Evolutionary conservation across 2,329 filamentous ascomycete genomes (phyloP), one percentile per base, ranked within the genome.

Genomic region (Curvularia sp.): DNA sequence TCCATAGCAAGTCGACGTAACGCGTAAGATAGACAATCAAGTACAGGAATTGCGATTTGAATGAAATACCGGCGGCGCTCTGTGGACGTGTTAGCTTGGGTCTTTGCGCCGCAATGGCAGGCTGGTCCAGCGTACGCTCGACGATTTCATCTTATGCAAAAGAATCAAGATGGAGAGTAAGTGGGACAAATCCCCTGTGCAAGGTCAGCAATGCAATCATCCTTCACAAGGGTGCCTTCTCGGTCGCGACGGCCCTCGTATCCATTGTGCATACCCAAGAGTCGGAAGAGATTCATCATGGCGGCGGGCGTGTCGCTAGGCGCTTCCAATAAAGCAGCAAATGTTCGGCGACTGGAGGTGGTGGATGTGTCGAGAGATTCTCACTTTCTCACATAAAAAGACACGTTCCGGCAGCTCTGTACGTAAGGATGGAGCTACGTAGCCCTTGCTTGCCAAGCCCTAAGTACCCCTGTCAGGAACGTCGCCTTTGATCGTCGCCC

Each of bases 31-130:
- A 99, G 71, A 99, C 95, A 43, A 97, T 82, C 68, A 98, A 83
- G 80, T 99, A 99, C 56, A 99, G 86, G 49, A 89, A 92, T 84
- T 99, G 95, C 61, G 94, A 97, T 79, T 99, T 99, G 86, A 99
- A 98, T 15, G 95, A 99, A 79, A 99, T 94, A 70, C 95, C 95
- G 41, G 94, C 89, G 78, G 93, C 97, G 83, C 93, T 97, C 94
- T 97, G 57, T 3, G 55, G 15, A 12, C n/a, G 9, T 32, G 36
- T 36, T 34, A 42, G 60, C 72, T 62, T 71, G 63, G 27, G 32
- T 39, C 36, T 56, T 61, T 53, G 60, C 53, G 39, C 25, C 13
- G 18, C 5, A 39, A 32, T 10, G 47, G 46, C 13, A 47, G 36
- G 19, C 12, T 19, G 12, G 8, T 38, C 5, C n/a, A 15, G 79